Evolutionary conservation across 2,329 filamentous ascomycete genomes (phyloP).

Genomic region (Zalaria obscura): DNA sequence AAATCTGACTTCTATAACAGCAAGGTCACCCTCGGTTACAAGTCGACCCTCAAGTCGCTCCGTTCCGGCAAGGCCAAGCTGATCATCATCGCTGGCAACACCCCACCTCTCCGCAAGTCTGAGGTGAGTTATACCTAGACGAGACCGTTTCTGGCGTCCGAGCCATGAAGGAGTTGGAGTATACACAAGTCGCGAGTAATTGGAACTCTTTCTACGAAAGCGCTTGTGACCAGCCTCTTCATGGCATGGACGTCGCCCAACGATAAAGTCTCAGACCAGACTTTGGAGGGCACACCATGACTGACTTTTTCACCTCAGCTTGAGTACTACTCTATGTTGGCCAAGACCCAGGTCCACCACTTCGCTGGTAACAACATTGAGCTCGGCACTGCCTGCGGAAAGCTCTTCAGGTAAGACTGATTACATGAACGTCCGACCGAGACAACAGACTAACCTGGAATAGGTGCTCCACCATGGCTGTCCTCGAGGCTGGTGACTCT

Average conservation of each 20-base stretch:
- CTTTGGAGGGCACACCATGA: too few relatives aligned
- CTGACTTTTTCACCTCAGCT: conserved; percentile 26
- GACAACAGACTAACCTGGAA: too few relatives aligned
- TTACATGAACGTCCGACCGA: too few relatives aligned
- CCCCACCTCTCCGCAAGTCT: conserved; percentile 91
- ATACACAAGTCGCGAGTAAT: too few relatives aligned
- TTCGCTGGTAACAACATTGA: conserved; percentile 99
- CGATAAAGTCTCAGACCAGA: too few relatives aligned
- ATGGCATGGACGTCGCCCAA: too few relatives aligned
- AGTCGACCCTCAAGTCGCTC: conserved; percentile 78
- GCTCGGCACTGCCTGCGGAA: conserved; percentile 94
- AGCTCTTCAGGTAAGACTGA: conserved; percentile 60
- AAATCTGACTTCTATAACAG: conserved; percentile 17
- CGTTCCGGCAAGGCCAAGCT: conserved; percentile 97
- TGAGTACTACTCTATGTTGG: conserved; percentile 66
- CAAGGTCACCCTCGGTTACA: conserved; percentile 77
- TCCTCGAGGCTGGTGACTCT: conserved; percentile 91
- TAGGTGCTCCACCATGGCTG: conserved; percentile 81
- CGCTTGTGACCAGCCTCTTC: too few relatives aligned
- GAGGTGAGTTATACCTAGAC: conserved; percentile 33
- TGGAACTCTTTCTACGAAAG: too few relatives aligned
- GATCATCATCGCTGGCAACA: conserved; percentile 91
- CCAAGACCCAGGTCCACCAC: conserved; percentile 93
- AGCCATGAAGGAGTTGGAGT: too few relatives aligned
- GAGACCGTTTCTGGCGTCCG: too few relatives aligned